Base-by-base conservation (phyloP, 1,139 yeast genomes). In the Candida buenavistaensis region DNA sequence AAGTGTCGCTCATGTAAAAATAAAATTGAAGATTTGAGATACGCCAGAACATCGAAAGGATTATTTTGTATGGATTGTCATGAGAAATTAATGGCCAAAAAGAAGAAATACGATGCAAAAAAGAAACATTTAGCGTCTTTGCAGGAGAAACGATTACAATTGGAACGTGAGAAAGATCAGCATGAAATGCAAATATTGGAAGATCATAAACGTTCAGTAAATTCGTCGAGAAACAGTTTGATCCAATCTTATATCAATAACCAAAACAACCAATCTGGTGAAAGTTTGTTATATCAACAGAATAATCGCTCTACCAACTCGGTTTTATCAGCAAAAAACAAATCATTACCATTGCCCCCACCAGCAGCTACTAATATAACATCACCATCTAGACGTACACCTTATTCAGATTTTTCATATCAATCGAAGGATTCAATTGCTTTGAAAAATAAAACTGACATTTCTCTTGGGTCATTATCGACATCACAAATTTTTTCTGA, bases 41-140 rank as follows among this genome's bases (percentile, higher is more conserved):
- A 92, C 54, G 98, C 98, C 15, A 73, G 96, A 53, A 92, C 98
- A 0, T 82, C 94, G 29, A 90, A 86, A 53, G 98, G 98, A 0
- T 67, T 92, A 23, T 92, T 90, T 55, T 92, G 98, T 64, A 86
- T 92, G 87, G 72, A 75, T 25, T 92, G 98, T 56, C 97, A 92
- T 59, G 94, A 88, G 52, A 80, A 83, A 50, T 64, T 92, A 40
- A 66, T 92, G 58, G 92, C 82, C 21, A 75, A 80, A 48, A 81
- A 82, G 65, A 71, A 66, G 42, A 67, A 64, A 46, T 72, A 75
- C 46, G 82, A 77, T 48, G 52, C 62, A 35, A 67, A 67, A 48
- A 65, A 68, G 55, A 70, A 61, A 37, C 62, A 57, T 37, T 38
- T 55, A 43, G 59, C 61, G 9, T 17, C 26, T 23, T 25, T 37